Evolutionary conservation across 2,329 filamentous ascomycete genomes (phyloP).

Genomic region (Colletotrichum orchidophilum): DNA sequence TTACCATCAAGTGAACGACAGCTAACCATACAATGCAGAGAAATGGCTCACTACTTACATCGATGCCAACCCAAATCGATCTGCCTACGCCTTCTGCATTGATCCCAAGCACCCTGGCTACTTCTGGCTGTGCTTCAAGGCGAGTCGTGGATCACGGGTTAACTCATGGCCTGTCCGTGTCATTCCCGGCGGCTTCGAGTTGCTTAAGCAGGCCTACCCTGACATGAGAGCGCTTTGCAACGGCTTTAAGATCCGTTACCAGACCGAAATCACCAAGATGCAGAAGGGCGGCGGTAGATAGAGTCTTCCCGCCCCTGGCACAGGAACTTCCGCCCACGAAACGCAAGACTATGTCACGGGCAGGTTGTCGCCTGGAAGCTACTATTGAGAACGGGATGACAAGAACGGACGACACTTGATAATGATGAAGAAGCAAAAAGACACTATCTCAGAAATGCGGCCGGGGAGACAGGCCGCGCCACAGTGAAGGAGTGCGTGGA

Average conservation of each 20-base stretch:
- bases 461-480: not conserved
- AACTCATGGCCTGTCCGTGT: constrained; percentile 88
- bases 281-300: constrained; percentile 37
- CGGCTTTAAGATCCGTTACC: constrained; percentile 89
- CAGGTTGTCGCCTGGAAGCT: not conserved
- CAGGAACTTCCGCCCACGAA: not conserved
- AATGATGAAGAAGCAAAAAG: not conserved
- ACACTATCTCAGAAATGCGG: not conserved
- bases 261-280: constrained; percentile 73
- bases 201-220: constrained; percentile 88
- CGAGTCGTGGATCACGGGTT: constrained; percentile 77
- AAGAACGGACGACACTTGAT: not conserved
- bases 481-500: not conserved
- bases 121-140: constrained; percentile 97
- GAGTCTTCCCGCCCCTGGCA: not conserved
- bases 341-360: not conserved
- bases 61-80: constrained; percentile 92
- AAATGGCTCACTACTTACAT: constrained; percentile 97
- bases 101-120: constrained; percentile 92
- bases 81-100: constrained; percentile 95
- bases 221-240: constrained; percentile 97
- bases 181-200: constrained; percentile 91
- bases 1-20: not conserved
- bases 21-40: constrained; percentile 62
- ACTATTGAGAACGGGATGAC: not conserved